Percentiles rank a stretch among this genome's conserved stretches.
phyloP scores from a whole-genome alignment of 2,329 filamentous ascomycete genomes.

The Ophiostoma sp. region DNA sequence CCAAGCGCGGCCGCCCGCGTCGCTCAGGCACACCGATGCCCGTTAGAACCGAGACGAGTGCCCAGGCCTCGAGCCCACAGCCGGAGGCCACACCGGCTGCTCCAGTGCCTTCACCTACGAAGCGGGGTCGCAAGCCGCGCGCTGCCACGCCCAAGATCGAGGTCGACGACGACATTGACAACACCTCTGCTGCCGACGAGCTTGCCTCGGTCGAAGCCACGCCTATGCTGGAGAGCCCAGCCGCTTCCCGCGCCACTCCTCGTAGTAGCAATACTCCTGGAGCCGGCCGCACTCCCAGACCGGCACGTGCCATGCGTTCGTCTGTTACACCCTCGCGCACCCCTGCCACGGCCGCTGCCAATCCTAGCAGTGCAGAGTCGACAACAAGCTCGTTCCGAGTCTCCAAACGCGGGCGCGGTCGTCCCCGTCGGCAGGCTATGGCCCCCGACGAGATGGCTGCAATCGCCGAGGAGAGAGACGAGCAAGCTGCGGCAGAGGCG shows the following conservation, averaged over 20 bases:
- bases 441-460: conserved; percentile 30
- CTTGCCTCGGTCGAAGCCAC: conserved; percentile 16
- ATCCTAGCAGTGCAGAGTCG: conserved; percentile 15
- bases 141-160: conserved; percentile 28
- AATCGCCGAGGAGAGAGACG: conserved; percentile 28
- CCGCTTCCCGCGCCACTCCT: conserved; percentile 7
- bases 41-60: conserved; percentile 35
- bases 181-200: conserved; percentile 31
- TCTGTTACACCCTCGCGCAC: neutral
- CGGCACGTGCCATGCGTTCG: neutral
- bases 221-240: conserved; percentile 8
- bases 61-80: conserved; percentile 14
- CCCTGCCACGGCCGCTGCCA: neutral
- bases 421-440: conserved; percentile 32
- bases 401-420: conserved; percentile 31
- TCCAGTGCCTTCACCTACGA: conserved; percentile 12
- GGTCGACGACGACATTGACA: conserved; percentile 28
- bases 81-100: conserved; percentile 1
- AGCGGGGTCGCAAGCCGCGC: conserved; percentile 18
- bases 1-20: conserved; percentile 36
- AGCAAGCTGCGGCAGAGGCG: conserved; percentile 1
- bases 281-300: conserved; percentile 4
- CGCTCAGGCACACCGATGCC: conserved; percentile 51
- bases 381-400: conserved; percentile 27
- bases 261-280: conserved; percentile 8